A percentile compares a stretch with the other conserved stretches of the same genome.
Evolutionary conservation across 179 eudicot species (phyloP).

Genomic region (Carnegiea gigantea): DNA sequence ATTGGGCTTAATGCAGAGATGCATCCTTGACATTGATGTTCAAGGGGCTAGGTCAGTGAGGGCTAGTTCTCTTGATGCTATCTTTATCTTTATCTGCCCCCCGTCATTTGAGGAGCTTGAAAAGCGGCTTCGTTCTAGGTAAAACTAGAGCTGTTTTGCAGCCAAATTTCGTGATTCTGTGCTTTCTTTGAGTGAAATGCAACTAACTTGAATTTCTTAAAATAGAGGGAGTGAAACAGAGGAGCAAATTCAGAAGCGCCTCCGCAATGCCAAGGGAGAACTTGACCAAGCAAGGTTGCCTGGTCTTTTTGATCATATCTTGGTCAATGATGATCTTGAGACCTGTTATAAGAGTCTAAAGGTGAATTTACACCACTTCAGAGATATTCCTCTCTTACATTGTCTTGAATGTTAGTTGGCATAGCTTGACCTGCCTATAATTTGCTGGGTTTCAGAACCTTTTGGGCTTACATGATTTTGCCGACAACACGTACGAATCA

Average conservation of each 20-base stretch:
- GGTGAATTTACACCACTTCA: constrained; percentile 39
- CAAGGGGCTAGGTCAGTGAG: constrained; percentile 96
- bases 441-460: constrained; percentile 45
- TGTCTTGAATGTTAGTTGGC: background rate
- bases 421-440: constrained; percentile 14
- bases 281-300: constrained; percentile 69
- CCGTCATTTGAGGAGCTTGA: constrained; percentile 92
- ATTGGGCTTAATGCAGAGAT: constrained; percentile 61
- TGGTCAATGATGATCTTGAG: constrained; percentile 80
- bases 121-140: constrained; percentile 96
- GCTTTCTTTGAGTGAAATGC: background rate
- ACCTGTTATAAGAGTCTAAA: constrained; percentile 68
- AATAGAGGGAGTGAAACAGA: constrained; percentile 89
- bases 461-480: constrained; percentile 51
- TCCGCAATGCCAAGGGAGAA: constrained; percentile 76
- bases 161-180: constrained; percentile 4
- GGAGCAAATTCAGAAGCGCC: constrained; percentile 85
- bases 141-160: constrained; percentile 28
- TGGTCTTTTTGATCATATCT: constrained; percentile 77
- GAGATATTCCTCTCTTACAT: background rate
- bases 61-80: constrained; percentile 84
- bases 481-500: constrained; percentile 30
- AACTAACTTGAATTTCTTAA: background rate
- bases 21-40: constrained; percentile 98
- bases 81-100: constrained; percentile 85